Evolutionary conservation across 148 eudicot species (phyloP), one percentile per base, ranked within the genome.

Genomic region (Pouteria glomerata): DNA sequence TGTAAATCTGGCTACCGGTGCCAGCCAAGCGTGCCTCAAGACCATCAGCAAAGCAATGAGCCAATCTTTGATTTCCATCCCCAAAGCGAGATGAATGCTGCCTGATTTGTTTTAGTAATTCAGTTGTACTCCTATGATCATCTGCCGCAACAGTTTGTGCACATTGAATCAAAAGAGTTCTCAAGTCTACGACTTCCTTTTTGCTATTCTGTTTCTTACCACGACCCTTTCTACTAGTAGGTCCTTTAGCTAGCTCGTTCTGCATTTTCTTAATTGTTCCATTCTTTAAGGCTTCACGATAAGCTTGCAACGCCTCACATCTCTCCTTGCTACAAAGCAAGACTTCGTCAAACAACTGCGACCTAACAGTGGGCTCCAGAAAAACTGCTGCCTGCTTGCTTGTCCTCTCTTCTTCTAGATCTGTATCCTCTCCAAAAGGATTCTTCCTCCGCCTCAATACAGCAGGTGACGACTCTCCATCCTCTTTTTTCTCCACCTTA

Each of bases 1-100:
- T 84, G 41, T 84, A 80, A 42, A 88, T 86, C 76, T 84, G 85
- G 70, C 84, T 82, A 18, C 93, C 93, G 0, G 85, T 86, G 4
- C 93, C 93, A 16, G 88, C 84, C 73, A 88, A 61, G 34, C 93
- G 93, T 7, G 90, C 93, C 77, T 86, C 88, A 21, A 88, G 88
- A 10, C 87, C 93, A 71, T 84, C 82, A 13, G 88, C 93, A 69
- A 86, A 69, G 57, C 80, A 84, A 76, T 84, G 86, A 27, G 93
- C 84, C 71, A 88, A 44, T 70, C 93, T 81, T 76, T 88, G 88
- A 50, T 74, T 82, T 4, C 93, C 90, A 61, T 88, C 93, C 50
- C 93, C 93, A 42, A 58, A 77, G 2, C 90, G 80, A 57, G 87
- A 84, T 35, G 90, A 88, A 67, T 88, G 85, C 42, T 77, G 82